Evolutionary conservation across 2,329 filamentous ascomycete species (phyloP), one percentile per base, ranked within the genome.

Genomic region (Penicillium capsulatum): DNA sequence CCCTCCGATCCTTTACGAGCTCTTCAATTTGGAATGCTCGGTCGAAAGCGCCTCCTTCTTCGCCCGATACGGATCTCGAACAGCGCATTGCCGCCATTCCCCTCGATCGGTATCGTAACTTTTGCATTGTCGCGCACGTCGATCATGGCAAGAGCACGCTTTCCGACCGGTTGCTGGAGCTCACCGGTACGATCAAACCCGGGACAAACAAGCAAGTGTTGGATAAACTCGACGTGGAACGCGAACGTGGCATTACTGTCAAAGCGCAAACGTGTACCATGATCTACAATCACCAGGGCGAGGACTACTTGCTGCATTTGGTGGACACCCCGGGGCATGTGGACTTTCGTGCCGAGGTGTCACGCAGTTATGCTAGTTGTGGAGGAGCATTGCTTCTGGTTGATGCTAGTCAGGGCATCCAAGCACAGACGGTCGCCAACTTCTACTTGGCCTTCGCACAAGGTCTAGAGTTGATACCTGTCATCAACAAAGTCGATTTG

Each of bases 221-320:
- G 49, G 92, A 98, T 68, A 96, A 95, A 64, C 79, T 98, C 24
- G 92, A 98, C 63, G 92, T 98, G 39, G 92, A 98, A 70, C 77
- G 92, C 36, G 89, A 97, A 67, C 80, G 92, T 27, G 92, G 92
- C 46, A 98, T 98, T 63, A 98, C 92, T 0, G 92, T 98, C 64
- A 98, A 98, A 72, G 92, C 92, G 39, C 92, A 98, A 72, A 97
- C 92, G 41, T 97, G 92, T 68, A 92, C 84, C 40, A 98, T 98
- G 92, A 78, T 98, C 36, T 95, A 96, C 72, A 88, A 84, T 17
- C 74, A 95, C 68, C 72, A 84, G 13, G 90, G 86, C 11, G 72
- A 84, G 20, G 92, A 98, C 65, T 97, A 97, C 63, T 76, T 98
- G 40, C 74, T 98, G 19, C 92, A 98, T 66, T 76, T 98, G 17